Evolutionary conservation across 768 basidiomycete species (phyloP), one percentile per base, ranked within the genome.

Genomic region (Mycena floridula): DNA sequence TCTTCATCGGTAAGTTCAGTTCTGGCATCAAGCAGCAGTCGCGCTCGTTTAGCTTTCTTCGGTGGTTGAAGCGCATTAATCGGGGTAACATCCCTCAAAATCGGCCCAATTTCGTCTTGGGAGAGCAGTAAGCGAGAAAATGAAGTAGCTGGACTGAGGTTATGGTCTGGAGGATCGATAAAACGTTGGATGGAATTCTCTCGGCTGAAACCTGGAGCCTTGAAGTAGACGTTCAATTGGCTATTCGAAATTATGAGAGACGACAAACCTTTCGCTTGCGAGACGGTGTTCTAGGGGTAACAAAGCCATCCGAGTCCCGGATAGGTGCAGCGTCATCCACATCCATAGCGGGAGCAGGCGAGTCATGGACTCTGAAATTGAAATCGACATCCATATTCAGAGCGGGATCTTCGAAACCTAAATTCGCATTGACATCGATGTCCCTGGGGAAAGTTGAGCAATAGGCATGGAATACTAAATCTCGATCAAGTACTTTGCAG

Each of bases 1-100:
- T 92, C 87, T 3, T 86, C 82, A 47, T 90, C 86, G 4, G 88
- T 87, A 27, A 92, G 64, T 57, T 92, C 89, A 5, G 81, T 92
- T 48, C 86, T 73, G 4, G 72, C 63, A 59, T 92, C 89, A 6
- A 91, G 59, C 3, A 86, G 63, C 32, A 82, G 57, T 37, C 81
- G 71, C 8, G 74, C 84, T 44, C 69, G 60, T 56, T 77, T 85
- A 43, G 51, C 40, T 48, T 65, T 66, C 42, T 23, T 45, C 15
- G 40, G 40, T 9, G 43, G 30, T 38, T 50, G 40, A 48, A 53
- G 52, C 7, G 49, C 52, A 42, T 59, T 56, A 42, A 59, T 50
- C 9, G 44, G 28, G 9, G 60, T 63, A 20, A 66, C 56, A 46
- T 66, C 62, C 12, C 48, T 48, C 21, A 66, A 45, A 5, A 62